phyloP scores from a whole-genome alignment of 495 filamentous ascomycete genomes.

The Hypoxylon fuscum region DNA sequence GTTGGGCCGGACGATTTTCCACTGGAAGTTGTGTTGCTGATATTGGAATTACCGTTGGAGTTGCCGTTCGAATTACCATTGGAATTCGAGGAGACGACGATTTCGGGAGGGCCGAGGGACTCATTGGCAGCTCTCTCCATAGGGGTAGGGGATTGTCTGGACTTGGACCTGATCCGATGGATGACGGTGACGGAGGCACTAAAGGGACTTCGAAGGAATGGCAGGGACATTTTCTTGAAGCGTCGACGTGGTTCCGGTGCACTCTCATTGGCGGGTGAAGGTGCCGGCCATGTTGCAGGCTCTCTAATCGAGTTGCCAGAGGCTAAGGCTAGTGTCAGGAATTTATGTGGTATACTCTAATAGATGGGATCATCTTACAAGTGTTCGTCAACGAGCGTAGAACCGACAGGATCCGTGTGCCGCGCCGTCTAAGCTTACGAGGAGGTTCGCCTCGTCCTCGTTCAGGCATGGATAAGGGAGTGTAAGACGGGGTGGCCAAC shows the following conservation, averaged over 20 bases:
- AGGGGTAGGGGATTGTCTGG: constrained; percentile 42
- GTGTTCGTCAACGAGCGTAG: constrained; percentile 58
- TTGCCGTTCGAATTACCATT: constrained; percentile 39
- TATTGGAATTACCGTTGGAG: constrained; percentile 10
- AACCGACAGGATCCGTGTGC: constrained; percentile 54
- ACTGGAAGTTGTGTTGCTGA: constrained; percentile 44
- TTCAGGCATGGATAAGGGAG: constrained; percentile 38
- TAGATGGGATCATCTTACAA: constrained; percentile 41
- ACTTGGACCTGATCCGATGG: constrained; percentile 51
- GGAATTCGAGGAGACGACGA: constrained; percentile 18
- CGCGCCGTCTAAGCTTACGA: constrained; percentile 51
- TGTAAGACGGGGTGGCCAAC: constrained; percentile 35
- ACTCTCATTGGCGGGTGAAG: constrained; percentile 32
- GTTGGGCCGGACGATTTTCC: constrained; percentile 44
- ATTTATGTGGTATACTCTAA: background rate
- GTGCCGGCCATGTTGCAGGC: constrained; percentile 40
- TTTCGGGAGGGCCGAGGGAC: constrained; percentile 31
- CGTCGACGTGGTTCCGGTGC: constrained; percentile 35
- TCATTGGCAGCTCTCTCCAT: constrained; percentile 33
- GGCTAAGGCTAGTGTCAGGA: constrained; percentile 25
- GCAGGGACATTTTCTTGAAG: constrained; percentile 54
- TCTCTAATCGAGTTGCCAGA: constrained; percentile 34
- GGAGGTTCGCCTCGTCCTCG: constrained; percentile 39
- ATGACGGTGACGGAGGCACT: constrained; percentile 56
- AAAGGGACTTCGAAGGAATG: constrained; percentile 50